Evolutionary conservation across 2,329 filamentous ascomycete genomes (phyloP), one percentile per base, ranked within the genome.

Genomic region (Penicillium sp.): DNA sequence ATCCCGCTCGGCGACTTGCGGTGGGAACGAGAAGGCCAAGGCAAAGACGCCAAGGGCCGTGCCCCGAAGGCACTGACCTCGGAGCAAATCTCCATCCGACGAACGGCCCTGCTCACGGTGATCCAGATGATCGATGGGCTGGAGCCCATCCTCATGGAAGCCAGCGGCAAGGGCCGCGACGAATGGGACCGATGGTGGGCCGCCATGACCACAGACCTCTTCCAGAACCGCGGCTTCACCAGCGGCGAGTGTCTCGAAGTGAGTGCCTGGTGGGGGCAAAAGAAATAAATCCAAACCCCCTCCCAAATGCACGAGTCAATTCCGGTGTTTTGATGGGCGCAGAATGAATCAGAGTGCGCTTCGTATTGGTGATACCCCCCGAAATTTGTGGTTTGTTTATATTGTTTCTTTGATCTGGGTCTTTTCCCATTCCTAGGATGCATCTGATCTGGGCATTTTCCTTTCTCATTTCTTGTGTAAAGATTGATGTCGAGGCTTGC

Each of bases 111-210:
- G 40, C 70, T 86, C 59, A 88, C 85, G 2, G 81, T 90, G 4
- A 79, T 94, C 36, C 85, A 90, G 60, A 79, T 88, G 75, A 87
- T 94, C 38, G 87, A 93, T 61, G 84, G 84, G 48, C 71, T 96
- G 56, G 90, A 96, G 65, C 87, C 87, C 4, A 69, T 93, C 43
- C 70, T 96, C 53, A 80, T 86, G 54, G 86, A 94, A 56, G 80
- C 81, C 31, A 94, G 86, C 58, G 86, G 84, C 10, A 94, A 94
- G 73, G 87, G 84, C 56, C 81, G 86, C 59, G 88, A 94, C 53
- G 90, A 96, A 68, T 96, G 89, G 89, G 86, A 94, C 63, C 75
- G 81, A 28, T 96, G 90, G 90, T 81, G 86, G 69, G 81, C 83
- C 27, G 87, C 84, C 65, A 87, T 95, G 84, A 91, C 88, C 77